These are phyloP conservation scores for Sanghuangporus sanghuang DNA, from an alignment of 1,284 basidiomycete species.

Conservation along the genomic window DNA sequence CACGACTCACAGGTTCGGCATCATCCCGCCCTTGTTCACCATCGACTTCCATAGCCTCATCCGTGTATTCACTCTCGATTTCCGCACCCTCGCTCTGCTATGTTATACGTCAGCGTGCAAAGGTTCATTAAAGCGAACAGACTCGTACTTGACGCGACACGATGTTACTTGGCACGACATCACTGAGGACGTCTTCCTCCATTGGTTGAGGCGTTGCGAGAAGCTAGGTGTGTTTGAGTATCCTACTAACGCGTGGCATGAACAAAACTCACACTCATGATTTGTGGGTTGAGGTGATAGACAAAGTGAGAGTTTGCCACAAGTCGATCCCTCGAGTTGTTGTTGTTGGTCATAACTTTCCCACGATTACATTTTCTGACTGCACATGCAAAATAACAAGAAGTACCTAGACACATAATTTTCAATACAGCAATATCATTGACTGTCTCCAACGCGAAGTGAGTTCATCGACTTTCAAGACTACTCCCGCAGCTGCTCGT, in stretches of 20 bases:
- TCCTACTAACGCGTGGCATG: not conserved
- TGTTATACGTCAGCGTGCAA: conserved; percentile 10
- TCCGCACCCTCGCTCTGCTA: conserved; percentile 66
- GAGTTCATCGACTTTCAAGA: conserved; percentile 77
- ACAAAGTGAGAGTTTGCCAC: conserved; percentile 1
- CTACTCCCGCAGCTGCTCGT: conserved; percentile 71
- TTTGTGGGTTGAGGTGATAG: not conserved
- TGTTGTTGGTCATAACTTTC: not conserved
- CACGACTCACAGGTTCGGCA: conserved; percentile 39
- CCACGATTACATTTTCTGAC: not conserved
- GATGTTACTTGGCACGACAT: conserved; percentile 77
- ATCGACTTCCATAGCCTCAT: conserved; percentile 46
- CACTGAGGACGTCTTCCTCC: conserved; percentile 77
- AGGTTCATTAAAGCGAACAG: conserved; percentile 6
- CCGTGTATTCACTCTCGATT: conserved; percentile 60
- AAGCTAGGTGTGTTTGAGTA: not conserved
- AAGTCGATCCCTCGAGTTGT: not conserved
- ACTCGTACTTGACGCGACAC: conserved; percentile 66
- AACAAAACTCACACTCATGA: conserved; percentile 4
- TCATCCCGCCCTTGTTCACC: conserved; percentile 61
- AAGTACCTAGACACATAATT: not conserved
- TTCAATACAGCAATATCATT: conserved; percentile 39
- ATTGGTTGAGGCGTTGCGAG: conserved; percentile 23
- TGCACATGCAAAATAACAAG: not conserved
- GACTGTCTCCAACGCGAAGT: conserved; percentile 71